These are phyloP conservation scores for Termitomyces heimii DNA, from an alignment of 768 basidiomycete species.

Conservation along the genomic window DNA sequence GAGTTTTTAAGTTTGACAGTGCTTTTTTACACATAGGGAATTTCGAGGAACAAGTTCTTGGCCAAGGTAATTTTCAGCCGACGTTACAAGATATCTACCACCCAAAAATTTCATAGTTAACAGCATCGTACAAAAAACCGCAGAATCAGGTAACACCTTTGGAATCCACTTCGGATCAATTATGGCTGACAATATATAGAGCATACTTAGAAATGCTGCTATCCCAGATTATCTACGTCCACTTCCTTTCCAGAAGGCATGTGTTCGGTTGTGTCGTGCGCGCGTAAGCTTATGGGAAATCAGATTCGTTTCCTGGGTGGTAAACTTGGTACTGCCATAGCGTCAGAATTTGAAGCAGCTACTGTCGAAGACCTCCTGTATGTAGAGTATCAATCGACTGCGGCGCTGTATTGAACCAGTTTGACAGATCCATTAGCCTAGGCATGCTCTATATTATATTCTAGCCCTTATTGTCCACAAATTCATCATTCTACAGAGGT, in stretches of 20 bases:
- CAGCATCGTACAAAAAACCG: constrained; percentile 89
- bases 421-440: constrained; percentile 45
- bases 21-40: constrained; percentile 47
- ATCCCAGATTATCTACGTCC: constrained; percentile 83
- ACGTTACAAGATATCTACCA: neutral
- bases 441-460: constrained; percentile 30
- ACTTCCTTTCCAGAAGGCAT: constrained; percentile 83
- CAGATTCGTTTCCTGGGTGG: constrained; percentile 94
- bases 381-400: constrained; percentile 21
- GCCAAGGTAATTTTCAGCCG: constrained; percentile 62
- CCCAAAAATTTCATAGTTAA: constrained; percentile 45
- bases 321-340: constrained; percentile 85
- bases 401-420: neutral
- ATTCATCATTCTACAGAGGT: constrained; percentile 43
- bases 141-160: constrained; percentile 63
- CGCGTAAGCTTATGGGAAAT: neutral
- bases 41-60: constrained; percentile 90
- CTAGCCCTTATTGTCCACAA: neutral
- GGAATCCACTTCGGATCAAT: neutral
- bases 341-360: constrained; percentile 81
- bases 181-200: constrained; percentile 37
- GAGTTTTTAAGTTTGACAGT: neutral
- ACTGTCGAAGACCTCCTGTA: constrained; percentile 90
- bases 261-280: neutral
- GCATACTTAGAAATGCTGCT: constrained; percentile 74